Evolutionary conservation across 257 asterid genomes (phyloP), one percentile per base, ranked within the genome.

Genomic region (Oldenlandia corymbosa): DNA sequence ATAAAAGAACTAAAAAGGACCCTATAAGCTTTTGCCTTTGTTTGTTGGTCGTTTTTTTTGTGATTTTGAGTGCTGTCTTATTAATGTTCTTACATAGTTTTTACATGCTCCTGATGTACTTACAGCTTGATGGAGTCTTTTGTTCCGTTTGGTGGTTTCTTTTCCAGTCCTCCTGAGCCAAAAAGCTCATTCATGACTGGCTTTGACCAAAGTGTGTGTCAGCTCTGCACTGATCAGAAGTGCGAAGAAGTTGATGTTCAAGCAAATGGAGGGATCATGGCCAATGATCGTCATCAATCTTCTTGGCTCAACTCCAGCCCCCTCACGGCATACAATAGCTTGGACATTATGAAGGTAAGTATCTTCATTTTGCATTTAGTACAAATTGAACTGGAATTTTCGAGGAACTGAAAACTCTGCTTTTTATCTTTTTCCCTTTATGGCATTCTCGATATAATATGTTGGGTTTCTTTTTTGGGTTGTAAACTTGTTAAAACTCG

Each of bases 41-140:
- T n/a, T n/a, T n/a, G n/a, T n/a, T n/a, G n/a, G n/a, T n/a, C n/a
- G n/a, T n/a, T n/a, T n/a, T n/a, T n/a, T n/a, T n/a, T n/a, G n/a
- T n/a, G n/a, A n/a, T n/a, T n/a, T n/a, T n/a, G n/a, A n/a, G n/a
- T n/a, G n/a, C n/a, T n/a, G n/a, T n/a, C n/a, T n/a, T n/a, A n/a
- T n/a, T n/a, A n/a, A n/a, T n/a, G n/a, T n/a, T n/a, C n/a, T 30
- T 27, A 18, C 4, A 34, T 3, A 34, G 39, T 34, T 3, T 34
- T 34, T 4, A 34, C 9, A 9, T 23, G 52, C 51, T 49, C 37
- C 11, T 68, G 66, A 63, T 62, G 50, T 74, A 47, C 55, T 74
- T 73, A 30, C 96, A 89, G 99, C 74, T 89, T 92, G 85, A 89
- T 89, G 96, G 99, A 85, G 73, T 89, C 96, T 55, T 92, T 92